Conservation (phyloP, 2,329 filamentous ascomycete genomes). For the Cytospora chrysosperma region DNA sequence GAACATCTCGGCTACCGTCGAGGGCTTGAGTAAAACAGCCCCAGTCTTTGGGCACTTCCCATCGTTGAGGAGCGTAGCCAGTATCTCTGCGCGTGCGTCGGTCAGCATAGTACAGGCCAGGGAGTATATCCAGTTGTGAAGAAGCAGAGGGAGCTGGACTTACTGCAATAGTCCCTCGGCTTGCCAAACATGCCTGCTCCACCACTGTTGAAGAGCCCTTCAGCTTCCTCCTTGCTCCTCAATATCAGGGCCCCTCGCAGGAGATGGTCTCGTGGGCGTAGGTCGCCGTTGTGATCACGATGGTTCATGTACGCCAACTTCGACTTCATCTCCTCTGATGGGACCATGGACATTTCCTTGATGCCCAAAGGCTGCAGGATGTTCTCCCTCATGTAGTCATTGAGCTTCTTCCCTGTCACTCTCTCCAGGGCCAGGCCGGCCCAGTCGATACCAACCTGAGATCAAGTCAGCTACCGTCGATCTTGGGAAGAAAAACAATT, state of each 20-base stretch:
- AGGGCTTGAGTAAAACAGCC: constrained; percentile 48
- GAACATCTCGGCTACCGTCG: constrained; percentile 61
- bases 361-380: constrained; percentile 46
- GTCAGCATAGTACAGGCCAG: neutral
- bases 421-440: constrained; percentile 46
- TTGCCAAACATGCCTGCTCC: constrained; percentile 56
- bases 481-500: too few species aligned
- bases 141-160: constrained; percentile 26
- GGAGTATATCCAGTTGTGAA: neutral
- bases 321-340: constrained; percentile 48
- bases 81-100: constrained; percentile 43
- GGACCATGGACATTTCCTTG: constrained; percentile 51
- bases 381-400: constrained; percentile 44
- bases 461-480: neutral
- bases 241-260: constrained; percentile 43
- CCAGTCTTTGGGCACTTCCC: constrained; percentile 57
- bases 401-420: constrained; percentile 39
- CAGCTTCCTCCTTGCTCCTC: constrained; percentile 37
- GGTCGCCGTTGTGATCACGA: constrained; percentile 42
- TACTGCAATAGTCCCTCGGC: constrained; percentile 56
- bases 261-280: constrained; percentile 45
- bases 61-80: constrained; percentile 60
- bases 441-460: constrained; percentile 50
- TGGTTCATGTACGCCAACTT: constrained; percentile 55
- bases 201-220: constrained; percentile 49